Conservation (phyloP, 768 basidiomycete genomes). For the Hebeloma cylindrosporum region DNA sequence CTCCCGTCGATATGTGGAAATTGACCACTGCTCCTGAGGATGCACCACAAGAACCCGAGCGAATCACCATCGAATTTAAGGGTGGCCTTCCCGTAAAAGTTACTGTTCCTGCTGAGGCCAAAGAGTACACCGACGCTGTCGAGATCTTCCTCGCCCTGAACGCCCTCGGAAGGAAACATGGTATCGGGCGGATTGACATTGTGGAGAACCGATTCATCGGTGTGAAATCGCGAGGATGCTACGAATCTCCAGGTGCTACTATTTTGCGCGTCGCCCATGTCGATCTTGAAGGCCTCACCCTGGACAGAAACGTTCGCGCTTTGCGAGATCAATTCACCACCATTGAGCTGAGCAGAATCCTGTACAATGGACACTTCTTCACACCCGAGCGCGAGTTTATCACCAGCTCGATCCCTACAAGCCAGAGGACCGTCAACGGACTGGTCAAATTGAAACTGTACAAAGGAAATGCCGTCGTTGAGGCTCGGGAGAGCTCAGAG, state of each 20-base stretch:
- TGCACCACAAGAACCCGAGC: constrained; percentile 78
- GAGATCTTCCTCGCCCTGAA: constrained; percentile 94
- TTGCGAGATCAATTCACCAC: constrained; percentile 96
- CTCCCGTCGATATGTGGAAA: constrained; percentile 99
- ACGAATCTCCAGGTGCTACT: constrained; percentile 95
- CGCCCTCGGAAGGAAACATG: constrained; percentile 90
- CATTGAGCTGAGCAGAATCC: constrained; percentile 81
- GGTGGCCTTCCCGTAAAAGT: constrained; percentile 87
- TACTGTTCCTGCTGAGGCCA: constrained; percentile 49
- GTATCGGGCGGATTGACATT: constrained; percentile 96
- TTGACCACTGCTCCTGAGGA: constrained; percentile 81
- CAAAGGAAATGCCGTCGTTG: constrained; percentile 94
- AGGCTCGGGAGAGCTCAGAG: constrained; percentile 88
- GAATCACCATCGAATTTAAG: constrained; percentile 82
- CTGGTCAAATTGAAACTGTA: constrained; percentile 87
- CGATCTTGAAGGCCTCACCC: constrained; percentile 96
- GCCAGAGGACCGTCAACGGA: constrained; percentile 96
- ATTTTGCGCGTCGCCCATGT: constrained; percentile 95
- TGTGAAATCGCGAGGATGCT: constrained; percentile 99
- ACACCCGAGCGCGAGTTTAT: constrained; percentile 99
- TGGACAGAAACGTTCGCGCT: constrained; percentile 95
- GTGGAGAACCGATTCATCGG: constrained; percentile 99
- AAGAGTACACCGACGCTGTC: constrained; percentile 85
- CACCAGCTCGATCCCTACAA: constrained; percentile 85
- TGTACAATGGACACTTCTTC: constrained; percentile 99